Evolutionary conservation across 768 basidiomycete genomes (phyloP).

Genomic region (Mycena chlorophos): DNA sequence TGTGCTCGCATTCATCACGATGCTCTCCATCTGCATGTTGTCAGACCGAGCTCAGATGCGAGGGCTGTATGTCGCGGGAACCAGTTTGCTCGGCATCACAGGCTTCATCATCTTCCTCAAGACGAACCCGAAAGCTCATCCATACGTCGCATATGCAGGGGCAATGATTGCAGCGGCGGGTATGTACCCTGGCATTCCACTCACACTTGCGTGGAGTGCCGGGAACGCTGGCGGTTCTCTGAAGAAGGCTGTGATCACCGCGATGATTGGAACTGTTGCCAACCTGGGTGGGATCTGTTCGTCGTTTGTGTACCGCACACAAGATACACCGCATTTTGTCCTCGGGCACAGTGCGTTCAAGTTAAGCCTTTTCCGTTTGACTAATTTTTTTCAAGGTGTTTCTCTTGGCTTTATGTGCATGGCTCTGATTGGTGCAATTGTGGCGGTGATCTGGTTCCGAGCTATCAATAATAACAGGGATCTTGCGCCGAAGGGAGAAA

Average conservation of each 20-base stretch:
- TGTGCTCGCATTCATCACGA: slow-evolving; percentile 29
- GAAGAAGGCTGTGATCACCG: slow-evolving; percentile 52
- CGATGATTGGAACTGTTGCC: slow-evolving; percentile 53
- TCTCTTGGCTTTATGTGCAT: slow-evolving; percentile 32
- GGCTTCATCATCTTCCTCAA: slow-evolving; percentile 46
- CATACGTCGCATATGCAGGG: slow-evolving; percentile 47
- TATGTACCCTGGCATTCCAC: slow-evolving; percentile 50
- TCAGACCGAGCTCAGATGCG: slow-evolving; percentile 35
- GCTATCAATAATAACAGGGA: not conserved
- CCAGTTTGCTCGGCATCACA: slow-evolving; percentile 38
- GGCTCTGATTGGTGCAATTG: slow-evolving; percentile 31
- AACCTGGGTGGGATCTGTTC: slow-evolving; percentile 52
- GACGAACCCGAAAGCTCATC: slow-evolving; percentile 24
- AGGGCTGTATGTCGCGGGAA: slow-evolving; percentile 43
- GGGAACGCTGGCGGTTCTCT: slow-evolving; percentile 58
- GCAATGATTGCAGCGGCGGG: slow-evolving; percentile 52
- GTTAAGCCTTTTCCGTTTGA: not conserved
- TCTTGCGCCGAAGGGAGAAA: not conserved
- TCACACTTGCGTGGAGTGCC: slow-evolving; percentile 54
- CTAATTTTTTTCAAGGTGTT: slow-evolving; percentile 9
- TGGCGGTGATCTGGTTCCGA: not conserved
- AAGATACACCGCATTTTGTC: slow-evolving; percentile 37
- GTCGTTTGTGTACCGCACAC: slow-evolving; percentile 40
- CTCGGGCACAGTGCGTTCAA: slow-evolving; percentile 34
- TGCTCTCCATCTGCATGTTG: slow-evolving; percentile 30